phyloP scores from a whole-genome alignment of 1,284 basidiomycete genomes.

The Coriolopsis trogii region DNA sequence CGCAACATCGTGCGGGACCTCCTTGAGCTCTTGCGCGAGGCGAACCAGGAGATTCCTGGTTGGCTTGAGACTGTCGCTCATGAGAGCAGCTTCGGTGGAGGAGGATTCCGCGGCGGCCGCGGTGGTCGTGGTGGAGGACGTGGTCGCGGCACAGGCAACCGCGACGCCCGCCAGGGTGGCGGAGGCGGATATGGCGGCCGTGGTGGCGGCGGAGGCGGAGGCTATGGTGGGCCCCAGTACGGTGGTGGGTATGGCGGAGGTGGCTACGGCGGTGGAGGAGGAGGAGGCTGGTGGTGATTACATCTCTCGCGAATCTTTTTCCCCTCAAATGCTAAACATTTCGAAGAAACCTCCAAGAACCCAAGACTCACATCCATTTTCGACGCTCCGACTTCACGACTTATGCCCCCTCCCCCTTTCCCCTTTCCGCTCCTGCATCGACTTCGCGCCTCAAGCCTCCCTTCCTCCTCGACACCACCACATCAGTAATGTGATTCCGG shows the following conservation, averaged over 20 bases:
- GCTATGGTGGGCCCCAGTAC: conserved; percentile 38
- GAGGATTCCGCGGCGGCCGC: conserved; percentile 51
- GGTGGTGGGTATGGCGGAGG: conserved; percentile 39
- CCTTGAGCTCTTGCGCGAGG: conserved; percentile 92
- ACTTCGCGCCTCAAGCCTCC: conserved; percentile 26
- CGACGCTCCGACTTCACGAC: conserved; percentile 8
- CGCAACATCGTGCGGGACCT: conserved; percentile 92
- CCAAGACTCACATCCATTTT: conserved; percentile 1
- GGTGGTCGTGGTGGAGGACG: conserved; percentile 60
- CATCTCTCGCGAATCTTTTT: conserved; percentile 14
- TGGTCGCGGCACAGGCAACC: conserved; percentile 41
- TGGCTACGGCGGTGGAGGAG: conserved; percentile 40
- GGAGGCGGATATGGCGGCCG: conserved; percentile 41
- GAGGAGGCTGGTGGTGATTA: conserved; percentile 52
- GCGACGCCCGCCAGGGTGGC: conserved; percentile 50
- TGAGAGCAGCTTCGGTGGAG: conserved; percentile 74
- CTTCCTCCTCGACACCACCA: conserved; percentile 24
- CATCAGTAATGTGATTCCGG: conserved; percentile 27
- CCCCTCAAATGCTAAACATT: not conserved
- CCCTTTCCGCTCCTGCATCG: conserved; percentile 31
- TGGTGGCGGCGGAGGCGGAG: conserved; percentile 39
- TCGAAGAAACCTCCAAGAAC: not conserved
- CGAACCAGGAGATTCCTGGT: conserved; percentile 93
- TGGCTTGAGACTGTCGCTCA: conserved; percentile 91
- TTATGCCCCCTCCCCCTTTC: conserved; percentile 36